Percentiles rank a stretch among this genome's conserved stretches.
Conservation (phyloP, 306 rosid genomes). For the Senna siamea region DNA sequence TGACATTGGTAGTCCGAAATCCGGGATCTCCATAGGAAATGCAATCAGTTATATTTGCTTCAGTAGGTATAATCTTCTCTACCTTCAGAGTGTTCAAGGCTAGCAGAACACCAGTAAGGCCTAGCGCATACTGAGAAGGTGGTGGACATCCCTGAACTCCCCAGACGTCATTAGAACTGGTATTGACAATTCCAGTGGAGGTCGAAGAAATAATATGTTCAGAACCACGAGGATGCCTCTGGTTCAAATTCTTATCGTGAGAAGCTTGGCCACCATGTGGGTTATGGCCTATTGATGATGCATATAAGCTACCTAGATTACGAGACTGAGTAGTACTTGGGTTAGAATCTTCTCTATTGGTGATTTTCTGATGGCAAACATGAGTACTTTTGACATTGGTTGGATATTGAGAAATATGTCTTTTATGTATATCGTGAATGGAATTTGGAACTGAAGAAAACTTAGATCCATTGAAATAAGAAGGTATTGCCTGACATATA, state of each 20-base stretch:
- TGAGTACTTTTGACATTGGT: conserved; percentile 41
- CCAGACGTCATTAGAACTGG: conserved; percentile 43
- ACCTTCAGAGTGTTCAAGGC: conserved; percentile 63
- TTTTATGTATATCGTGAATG: conserved; percentile 48
- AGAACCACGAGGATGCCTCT: conserved; percentile 43
- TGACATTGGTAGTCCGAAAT: conserved; percentile 60
- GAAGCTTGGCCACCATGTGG: conserved; percentile 42
- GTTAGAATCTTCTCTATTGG: conserved; percentile 46
- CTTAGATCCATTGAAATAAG: conserved; percentile 45
- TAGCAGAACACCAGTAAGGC: conserved; percentile 59
- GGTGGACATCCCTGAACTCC: conserved; percentile 53
- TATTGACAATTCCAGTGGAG: conserved; percentile 34
- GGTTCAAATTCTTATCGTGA: conserved; percentile 47
- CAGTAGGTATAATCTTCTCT: conserved; percentile 74
- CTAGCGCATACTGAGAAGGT: conserved; percentile 60
- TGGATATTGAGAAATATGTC: conserved; percentile 41
- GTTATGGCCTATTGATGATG: conserved; percentile 39
- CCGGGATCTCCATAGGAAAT: conserved; percentile 69
- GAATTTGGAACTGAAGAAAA: conserved; percentile 40
- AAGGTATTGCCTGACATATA: conserved; percentile 41
- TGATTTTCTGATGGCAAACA: conserved; percentile 41
- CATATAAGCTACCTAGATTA: conserved; percentile 38
- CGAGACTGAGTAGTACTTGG: conserved; percentile 41
- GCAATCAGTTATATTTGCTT: conserved; percentile 67
- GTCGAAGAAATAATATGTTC: conserved; percentile 38